Percentiles rank a stretch among this genome's conserved stretches.
Conservation (phyloP, 768 basidiomycete species). For the Russula emetica region DNA sequence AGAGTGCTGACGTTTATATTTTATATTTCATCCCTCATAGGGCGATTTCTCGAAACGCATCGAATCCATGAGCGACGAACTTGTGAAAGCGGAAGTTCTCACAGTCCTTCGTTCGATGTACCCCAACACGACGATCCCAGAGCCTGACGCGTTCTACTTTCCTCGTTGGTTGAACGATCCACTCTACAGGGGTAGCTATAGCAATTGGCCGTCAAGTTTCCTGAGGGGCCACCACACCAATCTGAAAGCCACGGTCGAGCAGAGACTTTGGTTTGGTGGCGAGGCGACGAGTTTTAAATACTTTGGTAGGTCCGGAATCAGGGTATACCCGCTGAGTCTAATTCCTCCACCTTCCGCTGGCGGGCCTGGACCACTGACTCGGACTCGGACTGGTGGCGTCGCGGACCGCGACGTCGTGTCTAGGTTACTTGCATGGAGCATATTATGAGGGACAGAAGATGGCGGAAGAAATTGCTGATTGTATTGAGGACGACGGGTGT, state of each 20-base stretch:
- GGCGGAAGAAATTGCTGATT: constrained; percentile 31
- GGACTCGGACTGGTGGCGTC: not conserved
- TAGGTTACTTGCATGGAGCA: constrained; percentile 37
- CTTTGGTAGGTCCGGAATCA: constrained; percentile 44
- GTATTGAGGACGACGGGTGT: constrained; percentile 29
- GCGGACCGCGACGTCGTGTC: not conserved
- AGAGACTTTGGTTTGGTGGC: constrained; percentile 57
- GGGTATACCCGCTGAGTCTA: not conserved
- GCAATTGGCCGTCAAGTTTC: constrained; percentile 67
- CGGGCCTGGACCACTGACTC: constrained; percentile 6
- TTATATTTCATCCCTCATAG: too few relatives aligned
- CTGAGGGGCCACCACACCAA: constrained; percentile 51
- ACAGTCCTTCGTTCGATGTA: constrained; percentile 57
- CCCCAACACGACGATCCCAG: constrained; percentile 49
- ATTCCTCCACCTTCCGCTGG: too few relatives aligned
- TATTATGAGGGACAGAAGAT: constrained; percentile 36
- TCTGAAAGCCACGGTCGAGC: constrained; percentile 48
- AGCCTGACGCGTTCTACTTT: constrained; percentile 53
- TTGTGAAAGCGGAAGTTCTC: constrained; percentile 53
- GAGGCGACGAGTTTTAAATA: constrained; percentile 56
- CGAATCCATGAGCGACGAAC: constrained; percentile 45
- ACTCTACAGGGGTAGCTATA: constrained; percentile 56
- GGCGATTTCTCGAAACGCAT: constrained; percentile 59
- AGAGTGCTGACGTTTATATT: too few relatives aligned
- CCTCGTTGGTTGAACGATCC: constrained; percentile 53